Evolutionary conservation across 23 red algal genomes (phyloP).

Genomic region (Agarophyton chilense): DNA sequence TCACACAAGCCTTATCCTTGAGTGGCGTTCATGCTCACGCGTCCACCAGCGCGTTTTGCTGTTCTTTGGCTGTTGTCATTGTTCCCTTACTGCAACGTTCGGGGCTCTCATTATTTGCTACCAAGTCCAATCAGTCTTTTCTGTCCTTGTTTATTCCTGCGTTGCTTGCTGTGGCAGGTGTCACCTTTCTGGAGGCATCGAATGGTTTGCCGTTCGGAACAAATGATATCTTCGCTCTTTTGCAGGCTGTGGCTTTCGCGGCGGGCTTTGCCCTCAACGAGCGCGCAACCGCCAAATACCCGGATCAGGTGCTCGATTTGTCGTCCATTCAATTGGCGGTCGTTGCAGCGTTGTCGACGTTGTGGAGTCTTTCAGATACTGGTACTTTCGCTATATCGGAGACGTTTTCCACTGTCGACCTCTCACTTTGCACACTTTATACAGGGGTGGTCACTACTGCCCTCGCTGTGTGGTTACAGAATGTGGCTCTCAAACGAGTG

Average conservation of each 20-base stretch:
- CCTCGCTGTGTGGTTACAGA: constrained; percentile 69
- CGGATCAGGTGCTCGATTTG: constrained; percentile 11
- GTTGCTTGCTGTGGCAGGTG: constrained; percentile 55
- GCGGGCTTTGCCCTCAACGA: constrained; percentile 76
- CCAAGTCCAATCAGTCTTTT: background rate
- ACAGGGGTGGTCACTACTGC: constrained; percentile 84
- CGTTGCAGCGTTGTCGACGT: constrained; percentile 25
- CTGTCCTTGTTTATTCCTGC: constrained; percentile 26
- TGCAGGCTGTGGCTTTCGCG: constrained; percentile 75
- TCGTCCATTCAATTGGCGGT: constrained; percentile 63
- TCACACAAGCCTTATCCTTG: constrained; percentile 71
- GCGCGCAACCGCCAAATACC: constrained; percentile 57
- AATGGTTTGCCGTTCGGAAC: constrained; percentile 3
- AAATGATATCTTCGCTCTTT: constrained; percentile 63
- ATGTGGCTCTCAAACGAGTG: constrained; percentile 62
- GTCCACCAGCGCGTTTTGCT: constrained; percentile 83
- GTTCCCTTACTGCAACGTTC: constrained; percentile 72
- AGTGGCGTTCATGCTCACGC: constrained; percentile 42
- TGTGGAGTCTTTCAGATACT: constrained; percentile 43
- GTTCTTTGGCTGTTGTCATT: constrained; percentile 75
- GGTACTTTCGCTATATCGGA: background rate
- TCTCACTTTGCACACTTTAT: constrained; percentile 43
- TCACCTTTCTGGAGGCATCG: constrained; percentile 70
- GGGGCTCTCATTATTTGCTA: background rate
- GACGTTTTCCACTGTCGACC: background rate